Base-by-base conservation (phyloP, 73 alveolate species). In the Paramecium caudatum region DNA sequence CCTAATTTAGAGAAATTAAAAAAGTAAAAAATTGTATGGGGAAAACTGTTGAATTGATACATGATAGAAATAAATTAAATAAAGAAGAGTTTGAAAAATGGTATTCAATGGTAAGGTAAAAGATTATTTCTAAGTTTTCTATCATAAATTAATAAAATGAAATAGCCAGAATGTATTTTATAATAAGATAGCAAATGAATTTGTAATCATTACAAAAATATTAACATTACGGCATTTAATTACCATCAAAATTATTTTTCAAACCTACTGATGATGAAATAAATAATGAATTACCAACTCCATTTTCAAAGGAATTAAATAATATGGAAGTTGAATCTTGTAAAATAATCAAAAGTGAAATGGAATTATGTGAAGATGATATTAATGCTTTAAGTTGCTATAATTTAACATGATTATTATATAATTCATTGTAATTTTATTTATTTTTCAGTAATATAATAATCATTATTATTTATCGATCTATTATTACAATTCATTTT, bases 81-180 rank as follows among this genome's bases (percentile, higher is more conserved):
- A 10, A 55, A 55, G 80, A 55, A 55, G 80, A 55, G 30, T 55
- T 55, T 55, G 8, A 55, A 55, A 55, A 55, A 23, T 55, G 80
- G 80, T 55, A 55, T 55, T 37, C 23, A 23, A 55, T 27, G 37
- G 80, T 55, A 2, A 8, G 80, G 27, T 2, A 55, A 55, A 55
- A 1, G 23, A 43, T 23, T 1, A 0, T 55, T 3, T 23, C 30
- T 1, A 55, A 55, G n/a, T 43, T 55, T 1, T 55, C 80, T 9
- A 43, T 55, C 1, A 43, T 55, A 2, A 55, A 55, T 21, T 8
- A 55, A 23, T 55, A 27, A 43, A 37, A 55, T 55, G 80, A 55
- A 5, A 55, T 55, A 9, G 23, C 80, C 9, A 21, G 80, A 10
- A 27, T 55, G 7, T 55, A 55, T 23, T 55, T 55, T 23, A 55